Conservation (phyloP, 495 filamentous ascomycete species). For the Penicillium canariense region DNA sequence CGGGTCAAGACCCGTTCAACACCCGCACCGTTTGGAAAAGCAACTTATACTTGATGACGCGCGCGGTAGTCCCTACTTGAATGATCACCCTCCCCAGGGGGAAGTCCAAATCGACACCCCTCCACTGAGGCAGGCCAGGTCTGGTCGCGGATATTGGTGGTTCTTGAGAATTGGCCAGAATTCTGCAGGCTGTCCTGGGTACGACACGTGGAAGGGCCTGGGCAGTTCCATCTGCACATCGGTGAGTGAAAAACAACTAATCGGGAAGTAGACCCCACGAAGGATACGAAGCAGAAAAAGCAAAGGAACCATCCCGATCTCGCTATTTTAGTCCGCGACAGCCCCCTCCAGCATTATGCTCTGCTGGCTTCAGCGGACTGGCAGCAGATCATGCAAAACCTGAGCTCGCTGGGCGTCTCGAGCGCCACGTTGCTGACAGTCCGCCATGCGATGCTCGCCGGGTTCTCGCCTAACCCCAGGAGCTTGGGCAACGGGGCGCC, state of each 20-base stretch:
- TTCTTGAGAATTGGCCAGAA: constrained; percentile 17
- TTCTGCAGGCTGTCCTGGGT: constrained; percentile 23
- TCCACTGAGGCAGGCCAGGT: constrained; percentile 17
- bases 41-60: constrained; percentile 8
- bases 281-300: constrained; percentile 1
- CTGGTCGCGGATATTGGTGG: constrained; percentile 20
- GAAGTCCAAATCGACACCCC: constrained; percentile 16
- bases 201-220: constrained; percentile 21
- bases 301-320: neutral
- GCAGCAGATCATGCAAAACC: constrained; percentile 11
- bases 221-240: constrained; percentile 23
- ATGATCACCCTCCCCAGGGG: constrained; percentile 27
- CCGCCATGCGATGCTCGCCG: constrained; percentile 24
- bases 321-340: constrained; percentile 14
- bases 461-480: constrained; percentile 17
- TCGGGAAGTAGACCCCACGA: neutral
- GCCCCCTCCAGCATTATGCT: constrained; percentile 21
- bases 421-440: constrained; percentile 17
- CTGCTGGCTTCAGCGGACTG: constrained; percentile 23
- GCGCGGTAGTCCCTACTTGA: constrained; percentile 27
- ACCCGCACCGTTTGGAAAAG: neutral
- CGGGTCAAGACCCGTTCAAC: neutral
- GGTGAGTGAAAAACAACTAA: constrained; percentile 10
- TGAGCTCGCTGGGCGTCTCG: constrained; percentile 6
- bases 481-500: constrained; percentile 13